Percentiles rank a stretch among this genome's conserved stretches.
These are phyloP conservation scores for Fusarium musae DNA, from an alignment of 2,329 filamentous ascomycete genomes.

Conservation along the genomic window DNA sequence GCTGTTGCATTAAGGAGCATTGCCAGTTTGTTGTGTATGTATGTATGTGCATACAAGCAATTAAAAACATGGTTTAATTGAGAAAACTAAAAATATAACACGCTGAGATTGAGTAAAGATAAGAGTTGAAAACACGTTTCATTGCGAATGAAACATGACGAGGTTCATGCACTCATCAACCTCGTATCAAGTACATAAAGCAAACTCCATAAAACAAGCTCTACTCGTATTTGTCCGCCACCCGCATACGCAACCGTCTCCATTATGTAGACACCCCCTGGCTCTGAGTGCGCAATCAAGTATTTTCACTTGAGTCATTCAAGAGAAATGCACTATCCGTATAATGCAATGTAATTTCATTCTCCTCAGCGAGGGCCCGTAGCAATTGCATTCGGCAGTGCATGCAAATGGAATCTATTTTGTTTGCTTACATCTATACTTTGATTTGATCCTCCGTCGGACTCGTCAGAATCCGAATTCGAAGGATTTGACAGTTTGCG, in stretches of 20 bases:
- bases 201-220: slow-evolving; percentile 26
- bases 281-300: slow-evolving; percentile 3
- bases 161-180: slow-evolving; percentile 13
- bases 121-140: slow-evolving; percentile 23
- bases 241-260: slow-evolving; percentile 32
- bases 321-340: background rate
- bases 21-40: background rate
- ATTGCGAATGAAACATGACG: slow-evolving; percentile 31
- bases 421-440: background rate
- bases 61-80: background rate
- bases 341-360: slow-evolving; percentile 3
- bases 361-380: background rate
- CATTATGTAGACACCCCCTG: slow-evolving; percentile 13
- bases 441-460: background rate
- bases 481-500: slow-evolving; percentile 16
- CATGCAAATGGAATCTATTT: background rate
- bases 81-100: slow-evolving; percentile 20
- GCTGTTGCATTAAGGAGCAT: background rate
- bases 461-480: background rate
- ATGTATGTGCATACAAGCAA: background rate
- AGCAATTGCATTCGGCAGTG: background rate
- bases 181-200: slow-evolving; percentile 34
- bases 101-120: background rate
- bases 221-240: slow-evolving; percentile 24
- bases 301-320: slow-evolving; percentile 13